These are phyloP conservation scores for Phlebiopsis gigantea DNA, from an alignment of 768 basidiomycete genomes.

Conservation along the genomic window DNA sequence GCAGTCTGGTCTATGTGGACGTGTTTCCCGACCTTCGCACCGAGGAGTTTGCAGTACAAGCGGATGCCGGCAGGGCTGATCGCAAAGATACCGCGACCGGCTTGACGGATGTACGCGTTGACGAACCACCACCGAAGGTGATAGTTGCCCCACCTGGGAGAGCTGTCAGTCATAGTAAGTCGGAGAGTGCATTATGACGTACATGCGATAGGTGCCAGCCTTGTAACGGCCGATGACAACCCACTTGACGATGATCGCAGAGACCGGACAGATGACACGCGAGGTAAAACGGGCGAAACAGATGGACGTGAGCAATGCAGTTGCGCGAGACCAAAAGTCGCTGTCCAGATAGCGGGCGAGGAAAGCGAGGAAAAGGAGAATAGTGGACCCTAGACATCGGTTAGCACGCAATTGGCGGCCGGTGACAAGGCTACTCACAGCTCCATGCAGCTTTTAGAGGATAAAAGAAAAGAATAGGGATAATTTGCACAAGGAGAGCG, in stretches of 20 bases:
- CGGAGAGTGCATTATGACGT: slow-evolving; percentile 5
- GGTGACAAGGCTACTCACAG: slow-evolving; percentile 20
- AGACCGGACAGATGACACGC: slow-evolving; percentile 33
- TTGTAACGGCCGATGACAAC: slow-evolving; percentile 38
- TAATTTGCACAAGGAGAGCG: slow-evolving; percentile 34
- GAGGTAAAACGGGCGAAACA: slow-evolving; percentile 29
- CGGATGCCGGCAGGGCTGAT: slow-evolving; percentile 32
- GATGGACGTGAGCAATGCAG: slow-evolving; percentile 31
- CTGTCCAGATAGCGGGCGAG: slow-evolving; percentile 25
- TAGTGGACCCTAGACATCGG: slow-evolving; percentile 22
- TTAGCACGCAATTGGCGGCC: neutral
- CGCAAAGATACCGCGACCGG: slow-evolving; percentile 39
- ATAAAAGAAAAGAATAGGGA: slow-evolving; percentile 40
- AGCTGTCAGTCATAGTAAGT: neutral
- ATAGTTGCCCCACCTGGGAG: slow-evolving; percentile 27
- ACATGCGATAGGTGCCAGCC: slow-evolving; percentile 22
- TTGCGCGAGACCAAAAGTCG: slow-evolving; percentile 31
- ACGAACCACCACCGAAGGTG: slow-evolving; percentile 43
- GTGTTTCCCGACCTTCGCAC: slow-evolving; percentile 37
- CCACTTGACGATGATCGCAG: slow-evolving; percentile 42
- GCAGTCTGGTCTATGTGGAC: slow-evolving; percentile 36
- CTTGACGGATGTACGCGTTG: slow-evolving; percentile 32
- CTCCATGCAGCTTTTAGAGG: slow-evolving; percentile 39
- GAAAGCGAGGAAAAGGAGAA: slow-evolving; percentile 34
- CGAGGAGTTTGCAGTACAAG: slow-evolving; percentile 41